Base-by-base conservation (phyloP, 2,329 filamentous ascomycete genomes). In the Elsinoe perseae region DNA sequence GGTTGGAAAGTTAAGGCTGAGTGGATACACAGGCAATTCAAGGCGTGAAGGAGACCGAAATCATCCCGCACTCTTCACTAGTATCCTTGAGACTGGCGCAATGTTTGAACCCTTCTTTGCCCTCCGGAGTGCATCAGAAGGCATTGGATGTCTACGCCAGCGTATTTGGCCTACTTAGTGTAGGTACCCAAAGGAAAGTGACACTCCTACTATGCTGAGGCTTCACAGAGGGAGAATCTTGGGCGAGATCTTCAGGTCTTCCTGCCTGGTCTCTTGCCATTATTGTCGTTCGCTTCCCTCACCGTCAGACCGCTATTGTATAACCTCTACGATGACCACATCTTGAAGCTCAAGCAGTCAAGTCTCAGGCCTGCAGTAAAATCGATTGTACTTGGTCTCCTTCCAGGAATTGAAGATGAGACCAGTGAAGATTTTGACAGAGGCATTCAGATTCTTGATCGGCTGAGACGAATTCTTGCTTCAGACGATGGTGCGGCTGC, bases 41-140 rank as follows among this genome's bases (percentile, higher is more conserved):
- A 81, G 83, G 87, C 43, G 42, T 46, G 14, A 56, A 56, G 43
- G 83, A 82, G 58, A 80, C 84, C 56, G 80, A 82, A 7, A 75
- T 83, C 30, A 84, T 98, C 58, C 92, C 93, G 10, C 84, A 91
- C 65, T 95, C 91, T 73, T 77, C 82, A 16, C 78, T 84, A 57
- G 85, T 98, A 67, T 87, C 93, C 65, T 93, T 95, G 72, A 87
- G 92, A 65, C 78, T 98, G 58, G 87, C 93, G 42, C 93, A 98
- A 79, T 98, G 93, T 68, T 79, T 98, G 62, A 95, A 96, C 69
- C 91, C 93, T 34, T 85, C 88, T 18, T 76, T 98, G 53, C 93
- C 93, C 12, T 96, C 93, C 0, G 93, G 93, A 25, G 95, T 98
- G 16, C 93, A 98, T 72, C 95, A 98, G 71, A 98, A 97, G 70